phyloP scores from a whole-genome alignment of 148 eudicot genomes.

The Camellia lanceoleosa region DNA sequence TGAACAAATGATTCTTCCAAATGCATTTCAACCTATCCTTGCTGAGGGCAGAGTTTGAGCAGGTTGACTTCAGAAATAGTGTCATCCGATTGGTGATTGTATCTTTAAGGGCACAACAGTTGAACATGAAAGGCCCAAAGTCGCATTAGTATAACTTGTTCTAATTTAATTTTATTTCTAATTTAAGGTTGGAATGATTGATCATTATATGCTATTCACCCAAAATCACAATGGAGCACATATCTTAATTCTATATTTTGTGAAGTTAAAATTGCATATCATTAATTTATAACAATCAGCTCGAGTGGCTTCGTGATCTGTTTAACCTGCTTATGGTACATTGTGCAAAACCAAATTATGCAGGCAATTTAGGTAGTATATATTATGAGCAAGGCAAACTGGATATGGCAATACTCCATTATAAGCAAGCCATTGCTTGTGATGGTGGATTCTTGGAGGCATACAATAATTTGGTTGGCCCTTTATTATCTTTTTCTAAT shows the following conservation, averaged over 20 bases:
- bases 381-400: constrained; percentile 84
- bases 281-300: not conserved
- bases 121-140: not conserved
- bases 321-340: not conserved
- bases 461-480: constrained; percentile 77
- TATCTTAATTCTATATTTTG: too few relatives aligned
- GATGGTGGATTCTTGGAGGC: constrained; percentile 87
- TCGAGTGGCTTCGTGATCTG: not conserved
- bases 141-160: not conserved
- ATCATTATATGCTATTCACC: not conserved
- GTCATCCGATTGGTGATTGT: not conserved
- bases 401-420: constrained; percentile 78
- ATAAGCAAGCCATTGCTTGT: constrained; percentile 70
- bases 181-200: not conserved
- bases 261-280: not conserved
- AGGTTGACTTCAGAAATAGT: not conserved
- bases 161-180: not conserved
- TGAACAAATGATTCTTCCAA: not conserved
- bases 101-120: not conserved
- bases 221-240: not conserved
- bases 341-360: constrained; percentile 10
- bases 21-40: not conserved
- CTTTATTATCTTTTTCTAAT: not conserved
- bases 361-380: constrained; percentile 78
- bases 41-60: not conserved